Percentiles rank a stretch among this genome's conserved stretches.
These are phyloP conservation scores for Saturnispora serradocipensis DNA, from an alignment of 805 yeast genomes.

Conservation along the genomic window DNA sequence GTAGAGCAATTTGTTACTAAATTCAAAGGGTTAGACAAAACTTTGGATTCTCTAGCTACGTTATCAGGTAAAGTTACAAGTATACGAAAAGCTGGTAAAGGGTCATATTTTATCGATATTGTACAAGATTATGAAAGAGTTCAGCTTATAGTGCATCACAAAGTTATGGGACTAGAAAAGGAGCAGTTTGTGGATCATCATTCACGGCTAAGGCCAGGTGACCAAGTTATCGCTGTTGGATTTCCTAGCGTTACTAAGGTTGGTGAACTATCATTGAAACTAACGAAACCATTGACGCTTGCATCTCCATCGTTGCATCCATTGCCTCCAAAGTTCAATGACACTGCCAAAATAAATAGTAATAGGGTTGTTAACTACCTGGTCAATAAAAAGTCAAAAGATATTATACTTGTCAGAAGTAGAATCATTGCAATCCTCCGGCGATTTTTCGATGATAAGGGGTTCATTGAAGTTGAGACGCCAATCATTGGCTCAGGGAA, in stretches of 20 bases:
- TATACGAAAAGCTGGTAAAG: slow-evolving; percentile 59
- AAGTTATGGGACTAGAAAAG: slow-evolving; percentile 32
- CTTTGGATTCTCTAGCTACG: neutral
- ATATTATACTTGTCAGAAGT: slow-evolving; percentile 42
- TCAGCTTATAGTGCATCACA: slow-evolving; percentile 55
- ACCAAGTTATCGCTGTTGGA: slow-evolving; percentile 58
- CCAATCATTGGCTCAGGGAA: slow-evolving; percentile 63
- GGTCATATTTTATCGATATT: slow-evolving; percentile 60
- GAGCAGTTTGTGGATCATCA: slow-evolving; percentile 35
- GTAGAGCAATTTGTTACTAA: slow-evolving; percentile 31
- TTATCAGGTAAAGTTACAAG: slow-evolving; percentile 51
- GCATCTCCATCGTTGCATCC: slow-evolving; percentile 64
- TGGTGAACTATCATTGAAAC: slow-evolving; percentile 69
- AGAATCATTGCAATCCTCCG: slow-evolving; percentile 49
- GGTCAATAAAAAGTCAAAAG: slow-evolving; percentile 43
- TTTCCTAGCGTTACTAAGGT: slow-evolving; percentile 64
- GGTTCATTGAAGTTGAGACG: slow-evolving; percentile 78
- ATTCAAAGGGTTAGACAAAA: slow-evolving; percentile 19
- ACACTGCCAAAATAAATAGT: slow-evolving; percentile 46
- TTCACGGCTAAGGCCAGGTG: slow-evolving; percentile 55
- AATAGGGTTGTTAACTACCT: slow-evolving; percentile 70
- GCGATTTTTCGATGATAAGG: slow-evolving; percentile 40
- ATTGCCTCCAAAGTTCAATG: slow-evolving; percentile 54
- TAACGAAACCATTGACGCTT: slow-evolving; percentile 38
- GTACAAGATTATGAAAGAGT: slow-evolving; percentile 48